phyloP scores from a whole-genome alignment of 2,329 filamentous ascomycete genomes.

The Huntiella moniliformis region DNA sequence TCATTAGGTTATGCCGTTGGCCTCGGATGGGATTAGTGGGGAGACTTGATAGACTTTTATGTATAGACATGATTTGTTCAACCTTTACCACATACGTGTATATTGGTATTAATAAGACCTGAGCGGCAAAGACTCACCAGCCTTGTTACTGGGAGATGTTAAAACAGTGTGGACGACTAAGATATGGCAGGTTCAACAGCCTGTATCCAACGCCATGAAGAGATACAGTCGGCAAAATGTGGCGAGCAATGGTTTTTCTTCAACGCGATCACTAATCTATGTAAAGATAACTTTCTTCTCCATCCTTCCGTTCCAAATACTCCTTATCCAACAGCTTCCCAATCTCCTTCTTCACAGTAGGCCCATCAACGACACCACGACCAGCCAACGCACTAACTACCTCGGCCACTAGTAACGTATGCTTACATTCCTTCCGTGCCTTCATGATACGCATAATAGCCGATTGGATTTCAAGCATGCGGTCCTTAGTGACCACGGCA shows the following conservation, averaged over 20 bases:
- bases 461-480: slow-evolving; percentile 91
- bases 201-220: too few relatives aligned
- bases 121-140: too few relatives aligned
- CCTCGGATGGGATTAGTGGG: not conserved
- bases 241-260: too few relatives aligned
- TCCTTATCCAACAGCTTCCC: slow-evolving; percentile 92
- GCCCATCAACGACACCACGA: slow-evolving; percentile 66
- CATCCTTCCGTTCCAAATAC: slow-evolving; percentile 67
- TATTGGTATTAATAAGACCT: too few relatives aligned
- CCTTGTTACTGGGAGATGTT: too few relatives aligned
- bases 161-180: too few relatives aligned
- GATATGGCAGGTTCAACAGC: too few relatives aligned
- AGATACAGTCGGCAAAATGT: too few relatives aligned
- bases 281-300: slow-evolving; percentile 58
- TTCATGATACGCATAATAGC: slow-evolving; percentile 97
- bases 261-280: slow-evolving; percentile 29
- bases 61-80: not conserved
- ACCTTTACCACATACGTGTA: not conserved
- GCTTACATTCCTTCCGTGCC: slow-evolving; percentile 68
- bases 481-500: slow-evolving; percentile 69
- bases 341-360: slow-evolving; percentile 91
- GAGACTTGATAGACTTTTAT: not conserved
- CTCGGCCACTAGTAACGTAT: slow-evolving; percentile 74
- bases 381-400: slow-evolving; percentile 81
- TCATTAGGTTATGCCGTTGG: too few relatives aligned